Conservation (phyloP, 75 land plant genomes). For the Ceratopteris richardii region DNA sequence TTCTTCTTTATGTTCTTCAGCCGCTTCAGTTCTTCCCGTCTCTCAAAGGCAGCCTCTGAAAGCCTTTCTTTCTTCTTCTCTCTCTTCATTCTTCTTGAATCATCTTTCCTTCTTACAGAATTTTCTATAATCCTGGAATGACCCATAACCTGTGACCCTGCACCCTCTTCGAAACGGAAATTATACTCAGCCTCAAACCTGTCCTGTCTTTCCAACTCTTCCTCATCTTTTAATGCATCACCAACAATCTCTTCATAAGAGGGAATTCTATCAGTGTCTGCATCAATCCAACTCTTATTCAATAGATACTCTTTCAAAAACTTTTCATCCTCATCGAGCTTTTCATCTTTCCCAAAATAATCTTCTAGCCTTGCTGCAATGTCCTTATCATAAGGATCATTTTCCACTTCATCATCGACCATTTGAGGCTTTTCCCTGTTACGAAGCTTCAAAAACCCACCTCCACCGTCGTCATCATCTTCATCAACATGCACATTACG, state of each 20-base stretch:
- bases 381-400: conserved; percentile 29
- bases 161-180: conserved; percentile 65
- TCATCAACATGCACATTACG: conserved; percentile 26
- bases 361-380: conserved; percentile 41
- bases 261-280: conserved; percentile 18
- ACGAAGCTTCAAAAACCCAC: conserved; percentile 36
- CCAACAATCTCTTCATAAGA: conserved; percentile 38
- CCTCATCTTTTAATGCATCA: conserved; percentile 64
- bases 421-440: conserved; percentile 21
- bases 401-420: conserved; percentile 18
- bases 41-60: conserved; percentile 50
- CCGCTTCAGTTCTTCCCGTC: conserved; percentile 78
- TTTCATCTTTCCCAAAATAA: conserved; percentile 65
- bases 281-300: conserved; percentile 65
- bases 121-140: conserved; percentile 63
- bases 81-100: conserved; percentile 58
- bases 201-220: conserved; percentile 74
- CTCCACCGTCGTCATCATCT: conserved; percentile 38
- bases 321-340: conserved; percentile 54
- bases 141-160: conserved; percentile 60
- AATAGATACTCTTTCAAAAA: conserved; percentile 65
- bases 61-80: conserved; percentile 69
- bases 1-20: conserved; percentile 94
- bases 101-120: conserved; percentile 77
- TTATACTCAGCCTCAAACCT: conserved; percentile 62